Percentiles rank a stretch among this genome's conserved stretches.
These are phyloP conservation scores for Cyclocybe cylindracea DNA, from an alignment of 768 basidiomycete genomes.

Conservation along the genomic window DNA sequence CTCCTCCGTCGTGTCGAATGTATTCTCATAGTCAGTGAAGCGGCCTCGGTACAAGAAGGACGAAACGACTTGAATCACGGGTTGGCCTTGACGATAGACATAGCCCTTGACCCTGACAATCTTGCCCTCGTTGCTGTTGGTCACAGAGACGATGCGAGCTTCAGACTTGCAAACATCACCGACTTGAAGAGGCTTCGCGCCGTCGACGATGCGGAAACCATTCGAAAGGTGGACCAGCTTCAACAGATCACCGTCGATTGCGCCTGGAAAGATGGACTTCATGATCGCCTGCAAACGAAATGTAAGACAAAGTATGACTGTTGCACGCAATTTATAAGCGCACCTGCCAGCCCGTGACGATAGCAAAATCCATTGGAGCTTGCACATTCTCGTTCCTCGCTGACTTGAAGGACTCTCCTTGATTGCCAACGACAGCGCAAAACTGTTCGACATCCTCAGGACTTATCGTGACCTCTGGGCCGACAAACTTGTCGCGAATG, in stretches of 20 bases:
- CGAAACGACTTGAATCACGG: conserved; percentile 91
- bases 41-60: conserved; percentile 96
- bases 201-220: conserved; percentile 88
- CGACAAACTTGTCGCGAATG: conserved; percentile 79
- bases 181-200: conserved; percentile 71
- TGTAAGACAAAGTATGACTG: conserved; percentile 4
- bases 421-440: conserved; percentile 92
- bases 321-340: conserved; percentile 22
- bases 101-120: conserved; percentile 87
- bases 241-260: conserved; percentile 92
- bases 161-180: conserved; percentile 92
- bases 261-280: conserved; percentile 92
- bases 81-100: conserved; percentile 74
- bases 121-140: conserved; percentile 91
- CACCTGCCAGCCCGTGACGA: conserved; percentile 98
- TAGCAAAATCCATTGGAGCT: conserved; percentile 98
- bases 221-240: conserved; percentile 98
- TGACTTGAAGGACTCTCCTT: conserved; percentile 87
- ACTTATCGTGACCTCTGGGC: conserved; percentile 83
- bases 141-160: conserved; percentile 86
- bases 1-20: conserved; percentile 91
- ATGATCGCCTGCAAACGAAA: conserved; percentile 81
- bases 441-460: conserved; percentile 81
- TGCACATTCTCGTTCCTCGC: conserved; percentile 68
- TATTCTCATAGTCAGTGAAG: conserved; percentile 93